Evolutionary conservation across 345 rosid genomes (phyloP), one percentile per base, ranked within the genome.

Genomic region (Diplotaxis tenuifolia): DNA sequence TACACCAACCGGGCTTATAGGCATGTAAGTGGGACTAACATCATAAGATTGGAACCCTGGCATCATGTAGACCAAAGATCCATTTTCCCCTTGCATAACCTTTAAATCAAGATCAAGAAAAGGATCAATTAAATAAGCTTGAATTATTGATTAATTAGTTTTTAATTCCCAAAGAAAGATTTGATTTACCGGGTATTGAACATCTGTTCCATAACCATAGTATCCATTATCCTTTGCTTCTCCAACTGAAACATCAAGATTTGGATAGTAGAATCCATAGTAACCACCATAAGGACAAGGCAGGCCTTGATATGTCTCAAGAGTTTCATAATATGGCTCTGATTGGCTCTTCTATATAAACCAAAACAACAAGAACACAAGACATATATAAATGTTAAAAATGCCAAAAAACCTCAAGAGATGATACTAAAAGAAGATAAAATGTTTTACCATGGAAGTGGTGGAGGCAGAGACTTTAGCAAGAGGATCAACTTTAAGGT

Each of bases 41-140:
- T 75, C 80, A 65, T 77, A 85, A 54, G 83, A 65, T 71, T 79
- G 86, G 70, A 62, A 73, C 64, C 86, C 89, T 49, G 84, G 87
- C 62, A 79, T 65, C 70, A 79, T 11, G 60, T 84, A 84, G 20
- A 84, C 65, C 53, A 84, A 75, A 67, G 84, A 81, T 34, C 87
- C 89, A 81, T 85, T 82, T 47, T 84, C 86, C 20, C 84, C 78
- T 75, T 82, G 82, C 75, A 80, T 65, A 23, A 77, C 87, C 87
- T 86, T 57, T 0, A 38, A 69, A 74, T 47, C 58, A 62, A 38
- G 40, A 62, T 58, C 19, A 59, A 18, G 12, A 69, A 56, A 10
- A 34, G 11, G 22, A 18, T 29, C 3, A 71, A 4, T 12, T 22
- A 29, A 9, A 25, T 28, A 40, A 40, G 1, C 47, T 40, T 12